Evolutionary conservation across 2,329 filamentous ascomycete genomes (phyloP), one percentile per base, ranked within the genome.

Genomic region (Elsinoe batatas): DNA sequence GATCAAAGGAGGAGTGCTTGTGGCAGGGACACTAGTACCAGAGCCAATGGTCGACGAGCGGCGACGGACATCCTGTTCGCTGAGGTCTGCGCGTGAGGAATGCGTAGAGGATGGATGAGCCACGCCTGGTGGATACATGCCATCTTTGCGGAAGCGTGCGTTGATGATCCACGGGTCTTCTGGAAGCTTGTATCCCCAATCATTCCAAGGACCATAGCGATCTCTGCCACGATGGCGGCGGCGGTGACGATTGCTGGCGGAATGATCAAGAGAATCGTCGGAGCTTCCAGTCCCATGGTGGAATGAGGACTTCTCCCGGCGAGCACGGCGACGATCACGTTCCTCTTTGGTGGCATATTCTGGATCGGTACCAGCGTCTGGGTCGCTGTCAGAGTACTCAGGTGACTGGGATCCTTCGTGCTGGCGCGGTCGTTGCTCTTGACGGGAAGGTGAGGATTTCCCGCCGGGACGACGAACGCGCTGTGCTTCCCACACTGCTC

Each of bases 151-250:
- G 79, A 95, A 93, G 49, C 91, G 86, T 22, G 93, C 89, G 59
- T 87, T 84, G 66, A 97, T 94, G 60, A 94, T 88, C 91, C 91
- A 97, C 10, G 91, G 88, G 65, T 97, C 91, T 57, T 88, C 89
- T 0, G 91, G 90, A n/a, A 97, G 79, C 61, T 82, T 84, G 69
- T 95, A 95, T 58, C 85, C 81, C 62, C 71, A 78, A 62, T 77
- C 75, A 58, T 77, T 76, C 63, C 69, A 71, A 11, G 70, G 67
- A 15, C 73, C 74, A 58, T 72, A 71, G 22, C 72, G 68, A 57
- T 70, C 70, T 53, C 69, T 69, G 15, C 66, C 64, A 8, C 72
- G 65, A 8, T 51, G 54, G 30, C 56, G 44, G n/a, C 68, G 68
- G 50, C 69, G 62, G 32, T 63, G 60, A 17, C 57, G 60, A 10